Evolutionary conservation across 805 yeast genomes (phyloP), one percentile per base, ranked within the genome.

Genomic region (Hagleromyces aurorensis): DNA sequence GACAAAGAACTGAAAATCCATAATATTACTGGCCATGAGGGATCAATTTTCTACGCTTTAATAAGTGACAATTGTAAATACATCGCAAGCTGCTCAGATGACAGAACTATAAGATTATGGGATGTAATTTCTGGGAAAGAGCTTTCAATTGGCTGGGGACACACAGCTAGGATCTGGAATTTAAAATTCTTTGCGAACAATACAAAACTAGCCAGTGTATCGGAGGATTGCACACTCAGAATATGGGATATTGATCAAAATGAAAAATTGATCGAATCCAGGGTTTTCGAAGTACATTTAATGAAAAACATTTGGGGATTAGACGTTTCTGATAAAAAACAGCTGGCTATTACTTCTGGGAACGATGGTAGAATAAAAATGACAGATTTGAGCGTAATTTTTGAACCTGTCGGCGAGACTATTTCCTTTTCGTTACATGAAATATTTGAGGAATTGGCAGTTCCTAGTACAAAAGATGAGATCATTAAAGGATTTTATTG

Each of bases 141-240:
- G 19, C 43, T 81, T 21, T 80, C 89, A 1, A 71, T 76, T 16
- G 96, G 95, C 0, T 91, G 96, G 96, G 98, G 97, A 9, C 98
- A 91, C 51, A 78, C 81, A 1, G 89, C 97, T 0, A 70, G 98
- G 50, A 87, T 91, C 22, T 91, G 98, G 98, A 69, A 71, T 23
- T 60, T 89, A 25, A 65, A 65, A 28, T 83, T 84, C 48, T 69
- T 62, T 34, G 58, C 59, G 5, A 43, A 53, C 11, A 56, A 55
- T 25, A 48, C 41, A 4, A 53, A 59, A 4, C 43, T 77, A 1
- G 61, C 84, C 10, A 75, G 93, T 53, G 74, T 77, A 15, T 77
- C 93, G 5, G 98, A 91, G 53, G 98, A 91, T 55, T 73, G 87
- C 44, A 78, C 94, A 0, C 71, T 82, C 7, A 69, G 96, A 38